Percentiles rank a stretch among this genome's conserved stretches.
phyloP scores from a whole-genome alignment of 73 alveolate species.

The Uronychia binucleata region DNA sequence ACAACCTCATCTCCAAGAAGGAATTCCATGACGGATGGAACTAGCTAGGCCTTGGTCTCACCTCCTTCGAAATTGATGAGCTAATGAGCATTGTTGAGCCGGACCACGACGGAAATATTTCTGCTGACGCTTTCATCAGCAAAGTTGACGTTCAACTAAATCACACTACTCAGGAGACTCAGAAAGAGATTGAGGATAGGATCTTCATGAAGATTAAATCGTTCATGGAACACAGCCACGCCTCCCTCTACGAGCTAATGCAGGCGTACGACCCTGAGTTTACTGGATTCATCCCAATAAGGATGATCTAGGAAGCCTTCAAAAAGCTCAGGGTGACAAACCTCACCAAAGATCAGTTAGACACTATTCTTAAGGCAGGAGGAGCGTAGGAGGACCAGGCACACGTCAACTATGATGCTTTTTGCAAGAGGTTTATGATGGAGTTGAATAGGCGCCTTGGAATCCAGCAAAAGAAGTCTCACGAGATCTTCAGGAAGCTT shows the following conservation, averaged over 20 bases:
- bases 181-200: slow-evolving; percentile 16
- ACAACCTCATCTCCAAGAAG: slow-evolving; percentile 20
- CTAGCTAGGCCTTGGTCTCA: slow-evolving; percentile 26
- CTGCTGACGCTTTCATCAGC: slow-evolving; percentile 34
- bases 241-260: slow-evolving; percentile 30
- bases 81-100: slow-evolving; percentile 32
- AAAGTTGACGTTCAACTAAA: slow-evolving; percentile 26
- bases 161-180: slow-evolving; percentile 17
- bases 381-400: slow-evolving; percentile 20
- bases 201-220: slow-evolving; percentile 48
- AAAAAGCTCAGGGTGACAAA: slow-evolving; percentile 34
- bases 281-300: slow-evolving; percentile 14
- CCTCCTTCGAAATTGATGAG: slow-evolving; percentile 51
- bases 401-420: slow-evolving; percentile 21
- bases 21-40: slow-evolving; percentile 54
- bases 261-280: slow-evolving; percentile 21
- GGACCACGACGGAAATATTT: slow-evolving; percentile 21
- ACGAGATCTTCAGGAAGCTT: slow-evolving; percentile 26
- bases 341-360: slow-evolving; percentile 38
- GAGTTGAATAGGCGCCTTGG: slow-evolving; percentile 20
- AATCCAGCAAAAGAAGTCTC: slow-evolving; percentile 6
- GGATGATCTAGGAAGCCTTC: slow-evolving; percentile 21
- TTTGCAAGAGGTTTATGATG: slow-evolving; percentile 6
- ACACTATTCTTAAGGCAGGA: slow-evolving; percentile 24
- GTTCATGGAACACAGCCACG: slow-evolving; percentile 19